Percentiles rank a stretch among this genome's conserved stretches.
These are phyloP conservation scores for Capronia epimyces DNA, from an alignment of 2,329 filamentous ascomycete species.

Conservation along the genomic window DNA sequence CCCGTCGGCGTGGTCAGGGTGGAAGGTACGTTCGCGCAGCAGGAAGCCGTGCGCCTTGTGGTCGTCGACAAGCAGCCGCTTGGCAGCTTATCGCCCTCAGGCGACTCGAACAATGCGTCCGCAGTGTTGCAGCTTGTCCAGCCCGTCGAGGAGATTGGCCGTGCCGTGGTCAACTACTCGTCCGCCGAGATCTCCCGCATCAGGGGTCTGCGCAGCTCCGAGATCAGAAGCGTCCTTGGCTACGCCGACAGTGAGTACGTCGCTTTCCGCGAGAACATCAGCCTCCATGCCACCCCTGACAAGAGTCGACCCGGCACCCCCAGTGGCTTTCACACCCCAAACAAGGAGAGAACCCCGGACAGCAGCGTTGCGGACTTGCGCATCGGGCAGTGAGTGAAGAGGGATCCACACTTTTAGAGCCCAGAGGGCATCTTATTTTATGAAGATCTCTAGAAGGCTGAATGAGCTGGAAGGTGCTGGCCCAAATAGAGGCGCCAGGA, in stretches of 20 bases:
- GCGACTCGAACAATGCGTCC: slow-evolving; percentile 15
- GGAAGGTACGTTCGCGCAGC: slow-evolving; percentile 79
- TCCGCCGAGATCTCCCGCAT: slow-evolving; percentile 76
- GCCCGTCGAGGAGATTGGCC: slow-evolving; percentile 66
- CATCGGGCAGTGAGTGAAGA: neutral
- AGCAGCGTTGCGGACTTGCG: slow-evolving; percentile 22
- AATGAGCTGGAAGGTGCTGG: too few species aligned
- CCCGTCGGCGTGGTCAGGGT: slow-evolving; percentile 88
- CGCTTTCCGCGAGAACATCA: slow-evolving; percentile 79
- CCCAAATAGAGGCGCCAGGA: neutral
- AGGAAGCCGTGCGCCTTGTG: slow-evolving; percentile 82
- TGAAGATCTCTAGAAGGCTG: too few species aligned
- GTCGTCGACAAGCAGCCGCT: slow-evolving; percentile 60
- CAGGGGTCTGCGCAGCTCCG: slow-evolving; percentile 72
- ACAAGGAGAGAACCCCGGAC: slow-evolving; percentile 21
- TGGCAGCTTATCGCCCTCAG: slow-evolving; percentile 33
- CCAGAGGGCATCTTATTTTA: too few species aligned
- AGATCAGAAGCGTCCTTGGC: slow-evolving; percentile 74
- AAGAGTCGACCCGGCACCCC: slow-evolving; percentile 26
- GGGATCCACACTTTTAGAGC: neutral
- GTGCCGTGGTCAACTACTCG: slow-evolving; percentile 91
- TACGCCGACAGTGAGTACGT: slow-evolving; percentile 96
- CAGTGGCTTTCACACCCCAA: slow-evolving; percentile 16
- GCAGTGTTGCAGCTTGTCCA: slow-evolving; percentile 20
- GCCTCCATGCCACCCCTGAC: slow-evolving; percentile 44